phyloP scores from a whole-genome alignment of 345 rosid species.

The Acer campestre region DNA sequence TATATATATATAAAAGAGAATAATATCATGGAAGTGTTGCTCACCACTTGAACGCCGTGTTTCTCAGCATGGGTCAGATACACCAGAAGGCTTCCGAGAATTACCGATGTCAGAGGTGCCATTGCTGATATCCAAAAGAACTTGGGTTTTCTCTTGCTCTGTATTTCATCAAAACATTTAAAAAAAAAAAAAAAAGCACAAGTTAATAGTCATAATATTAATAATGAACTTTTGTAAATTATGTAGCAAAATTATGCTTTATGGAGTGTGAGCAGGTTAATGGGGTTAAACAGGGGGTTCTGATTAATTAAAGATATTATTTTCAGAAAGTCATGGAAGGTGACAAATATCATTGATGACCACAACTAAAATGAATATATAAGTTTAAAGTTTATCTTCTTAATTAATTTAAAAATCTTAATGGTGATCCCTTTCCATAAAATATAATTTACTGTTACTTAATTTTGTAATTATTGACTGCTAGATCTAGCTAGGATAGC shows the following conservation, averaged over 20 bases:
- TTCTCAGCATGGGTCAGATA: conserved; percentile 73
- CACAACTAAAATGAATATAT: background rate
- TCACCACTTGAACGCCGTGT: conserved; percentile 82
- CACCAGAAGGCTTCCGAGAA: conserved; percentile 77
- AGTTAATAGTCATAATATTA: background rate
- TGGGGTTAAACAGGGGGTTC: no score
- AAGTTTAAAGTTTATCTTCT: no score
- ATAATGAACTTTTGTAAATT: no score
- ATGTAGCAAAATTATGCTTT: no score
- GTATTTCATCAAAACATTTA: background rate
- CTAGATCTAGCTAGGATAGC: background rate
- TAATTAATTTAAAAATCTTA: no score
- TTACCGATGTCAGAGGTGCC: conserved; percentile 81
- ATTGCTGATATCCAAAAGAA: conserved; percentile 91
- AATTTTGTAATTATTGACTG: background rate
- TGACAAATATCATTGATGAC: background rate
- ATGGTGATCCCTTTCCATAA: no score
- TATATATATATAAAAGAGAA: no score
- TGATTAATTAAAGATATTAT: no score
- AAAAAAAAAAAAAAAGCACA: background rate
- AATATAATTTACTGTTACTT: background rate
- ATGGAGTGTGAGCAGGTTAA: no score
- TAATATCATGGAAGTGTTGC: conserved; percentile 10
- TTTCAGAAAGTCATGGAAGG: no score
- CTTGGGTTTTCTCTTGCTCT: conserved; percentile 84